These are phyloP conservation scores for Globisporangium nagaii DNA, from an alignment of 352 stramenopile genomes.

Conservation along the genomic window DNA sequence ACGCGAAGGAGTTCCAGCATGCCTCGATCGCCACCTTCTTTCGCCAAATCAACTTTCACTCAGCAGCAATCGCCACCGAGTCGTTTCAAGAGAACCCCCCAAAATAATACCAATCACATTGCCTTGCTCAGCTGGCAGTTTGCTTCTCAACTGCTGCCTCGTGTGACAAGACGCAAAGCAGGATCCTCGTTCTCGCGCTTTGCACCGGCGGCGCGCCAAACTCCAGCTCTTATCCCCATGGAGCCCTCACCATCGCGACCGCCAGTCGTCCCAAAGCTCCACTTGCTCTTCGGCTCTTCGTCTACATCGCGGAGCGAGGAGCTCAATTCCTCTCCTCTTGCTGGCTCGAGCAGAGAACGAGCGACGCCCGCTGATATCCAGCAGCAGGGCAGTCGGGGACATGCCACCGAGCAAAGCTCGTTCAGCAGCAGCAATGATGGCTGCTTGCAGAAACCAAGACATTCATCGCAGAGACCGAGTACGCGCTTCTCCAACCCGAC, in stretches of 20 bases:
- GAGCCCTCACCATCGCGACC: slow-evolving; percentile 8
- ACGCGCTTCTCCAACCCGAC: not conserved
- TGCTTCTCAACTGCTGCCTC: too few species aligned
- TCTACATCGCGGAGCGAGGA: not conserved
- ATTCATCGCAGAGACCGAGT: not conserved
- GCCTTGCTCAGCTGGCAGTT: too few species aligned
- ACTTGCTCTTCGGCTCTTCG: slow-evolving; percentile 5
- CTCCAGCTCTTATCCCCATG: too few species aligned
- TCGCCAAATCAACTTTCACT: too few species aligned
- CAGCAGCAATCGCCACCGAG: too few species aligned
- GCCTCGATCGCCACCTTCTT: too few species aligned
- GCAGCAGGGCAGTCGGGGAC: not conserved
- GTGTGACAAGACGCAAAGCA: too few species aligned
- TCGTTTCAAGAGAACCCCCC: too few species aligned
- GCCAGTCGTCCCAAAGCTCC: slow-evolving; percentile 10
- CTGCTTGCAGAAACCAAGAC: not conserved
- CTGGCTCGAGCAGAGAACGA: not conserved
- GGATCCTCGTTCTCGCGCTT: too few species aligned
- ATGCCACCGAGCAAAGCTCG: not conserved
- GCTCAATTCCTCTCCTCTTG: not conserved
- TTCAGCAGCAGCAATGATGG: not conserved
- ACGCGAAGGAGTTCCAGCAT: too few species aligned
- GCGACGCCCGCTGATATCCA: not conserved
- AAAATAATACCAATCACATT: too few species aligned
- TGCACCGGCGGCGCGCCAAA: too few species aligned